These are phyloP conservation scores for Fomes fomentarius DNA, from an alignment of 1,284 basidiomycete genomes.

Conservation along the genomic window DNA sequence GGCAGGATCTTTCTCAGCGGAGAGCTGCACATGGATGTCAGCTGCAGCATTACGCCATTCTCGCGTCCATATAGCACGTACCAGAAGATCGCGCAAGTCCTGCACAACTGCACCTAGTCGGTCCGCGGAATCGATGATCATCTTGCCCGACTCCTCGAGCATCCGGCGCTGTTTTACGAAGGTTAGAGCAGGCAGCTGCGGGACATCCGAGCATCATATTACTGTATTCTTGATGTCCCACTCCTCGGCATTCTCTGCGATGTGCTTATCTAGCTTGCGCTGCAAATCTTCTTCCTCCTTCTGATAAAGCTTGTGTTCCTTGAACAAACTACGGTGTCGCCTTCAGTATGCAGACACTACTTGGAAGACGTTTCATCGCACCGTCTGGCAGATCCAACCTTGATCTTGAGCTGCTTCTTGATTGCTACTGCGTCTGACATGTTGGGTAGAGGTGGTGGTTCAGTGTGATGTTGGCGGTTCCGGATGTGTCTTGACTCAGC, in stretches of 20 bases:
- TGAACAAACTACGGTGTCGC: constrained; percentile 55
- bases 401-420: constrained; percentile 80
- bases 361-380: constrained; percentile 35
- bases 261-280: constrained; percentile 64
- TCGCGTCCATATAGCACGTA: constrained; percentile 43
- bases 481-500: background rate
- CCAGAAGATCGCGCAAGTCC: constrained; percentile 71
- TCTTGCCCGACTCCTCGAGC: constrained; percentile 79
- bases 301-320: constrained; percentile 72
- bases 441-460: background rate
- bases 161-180: constrained; percentile 60
- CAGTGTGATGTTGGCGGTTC: background rate
- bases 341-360: background rate
- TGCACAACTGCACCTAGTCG: constrained; percentile 64
- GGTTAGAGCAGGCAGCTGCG: background rate
- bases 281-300: constrained; percentile 69
- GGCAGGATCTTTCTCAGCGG: constrained; percentile 50
- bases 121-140: constrained; percentile 71
- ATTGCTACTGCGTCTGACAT: constrained; percentile 55
- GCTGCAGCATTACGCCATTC: background rate
- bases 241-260: constrained; percentile 67
- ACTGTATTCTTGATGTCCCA: constrained; percentile 86
- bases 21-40: constrained; percentile 38
- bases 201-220: constrained; percentile 35
- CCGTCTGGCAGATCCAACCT: constrained; percentile 75